Conservation (phyloP, 805 yeast genomes). For the Komagataella phaffii region DNA sequence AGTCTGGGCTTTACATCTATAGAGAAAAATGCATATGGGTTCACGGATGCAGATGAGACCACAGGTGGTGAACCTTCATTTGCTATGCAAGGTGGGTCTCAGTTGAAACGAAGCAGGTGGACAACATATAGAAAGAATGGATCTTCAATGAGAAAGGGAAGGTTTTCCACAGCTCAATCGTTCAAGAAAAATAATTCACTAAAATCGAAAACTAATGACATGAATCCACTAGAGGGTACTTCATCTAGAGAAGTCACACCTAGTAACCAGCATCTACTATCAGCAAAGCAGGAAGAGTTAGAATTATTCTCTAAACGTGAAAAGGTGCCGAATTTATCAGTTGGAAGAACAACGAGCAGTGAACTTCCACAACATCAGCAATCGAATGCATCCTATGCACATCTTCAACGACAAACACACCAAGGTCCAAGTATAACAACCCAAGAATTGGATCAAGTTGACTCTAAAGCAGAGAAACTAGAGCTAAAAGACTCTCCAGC, state of each 20-base stretch:
- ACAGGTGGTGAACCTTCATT: constrained; percentile 5
- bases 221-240: neutral
- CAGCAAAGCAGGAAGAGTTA: neutral
- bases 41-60: constrained; percentile 1
- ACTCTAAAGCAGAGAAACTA: neutral
- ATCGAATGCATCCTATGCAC: neutral
- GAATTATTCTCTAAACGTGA: neutral
- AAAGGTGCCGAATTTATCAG: neutral
- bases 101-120: constrained; percentile 32
- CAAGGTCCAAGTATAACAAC: neutral
- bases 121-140: constrained; percentile 32
- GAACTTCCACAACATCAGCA: neutral
- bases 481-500: neutral
- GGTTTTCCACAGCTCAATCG: constrained; percentile 4
- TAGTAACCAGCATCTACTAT: neutral
- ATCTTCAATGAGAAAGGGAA: constrained; percentile 3
- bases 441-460: neutral
- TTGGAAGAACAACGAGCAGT: neutral
- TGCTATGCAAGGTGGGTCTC: constrained; percentile 1
- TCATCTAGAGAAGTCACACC: neutral
- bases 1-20: constrained; percentile 46
- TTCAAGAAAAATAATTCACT: neutral
- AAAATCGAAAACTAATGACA: neutral
- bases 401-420: neutral
- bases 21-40: constrained; percentile 27